Evolutionary conservation across 192 early-diverging fungal species (phyloP).

Genomic region (Entophlyctis luteolus): DNA sequence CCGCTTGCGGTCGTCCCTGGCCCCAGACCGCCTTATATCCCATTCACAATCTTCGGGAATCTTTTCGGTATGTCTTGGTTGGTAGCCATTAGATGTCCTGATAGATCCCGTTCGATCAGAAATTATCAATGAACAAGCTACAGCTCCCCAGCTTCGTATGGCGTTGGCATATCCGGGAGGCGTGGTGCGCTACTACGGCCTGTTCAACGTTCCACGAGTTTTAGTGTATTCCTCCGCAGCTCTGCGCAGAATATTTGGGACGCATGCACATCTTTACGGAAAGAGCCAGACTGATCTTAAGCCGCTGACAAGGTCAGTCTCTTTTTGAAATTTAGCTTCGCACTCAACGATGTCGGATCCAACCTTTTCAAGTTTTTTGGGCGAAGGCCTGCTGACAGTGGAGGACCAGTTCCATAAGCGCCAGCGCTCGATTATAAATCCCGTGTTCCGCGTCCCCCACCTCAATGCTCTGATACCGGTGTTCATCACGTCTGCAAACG

Average conservation of each 20-base stretch:
- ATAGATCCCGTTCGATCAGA: not conserved
- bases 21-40: not conserved
- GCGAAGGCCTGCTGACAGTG: not conserved
- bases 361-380: not conserved
- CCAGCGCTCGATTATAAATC: constrained; percentile 14
- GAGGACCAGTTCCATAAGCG: constrained; percentile 6
- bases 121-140: not conserved
- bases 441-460: constrained; percentile 2
- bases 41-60: constrained; percentile 1
- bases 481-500: not conserved
- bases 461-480: constrained; percentile 1
- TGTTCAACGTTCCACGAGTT: constrained; percentile 6
- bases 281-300: too few species aligned
- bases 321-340: not conserved
- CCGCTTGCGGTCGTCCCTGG: not conserved
- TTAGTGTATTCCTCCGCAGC: constrained; percentile 6
- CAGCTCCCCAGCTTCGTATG: not conserved
- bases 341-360: not conserved
- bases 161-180: not conserved
- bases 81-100: not conserved
- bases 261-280: not conserved
- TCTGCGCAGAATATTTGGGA: not conserved
- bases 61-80: not conserved
- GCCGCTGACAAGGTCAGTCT: not conserved
- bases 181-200: not conserved